These are phyloP conservation scores for Cyclostephanos invisitatus DNA, from an alignment of 108 stramenopile species.

Conservation along the genomic window DNA sequence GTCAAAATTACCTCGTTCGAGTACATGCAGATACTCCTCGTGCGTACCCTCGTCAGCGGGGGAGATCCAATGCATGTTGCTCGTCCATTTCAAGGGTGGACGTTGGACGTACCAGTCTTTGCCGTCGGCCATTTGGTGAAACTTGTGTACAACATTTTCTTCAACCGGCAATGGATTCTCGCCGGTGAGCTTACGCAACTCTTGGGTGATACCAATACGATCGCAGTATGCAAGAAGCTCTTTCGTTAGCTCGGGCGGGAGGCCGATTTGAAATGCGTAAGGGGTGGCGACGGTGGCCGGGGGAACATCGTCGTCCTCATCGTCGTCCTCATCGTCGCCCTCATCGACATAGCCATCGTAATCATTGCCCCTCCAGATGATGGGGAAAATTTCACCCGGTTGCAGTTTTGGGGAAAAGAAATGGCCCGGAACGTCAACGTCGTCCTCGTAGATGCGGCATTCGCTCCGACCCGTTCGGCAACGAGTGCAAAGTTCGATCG, in stretches of 20 bases:
- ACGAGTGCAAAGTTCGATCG: conserved; percentile 27
- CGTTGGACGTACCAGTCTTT: conserved; percentile 60
- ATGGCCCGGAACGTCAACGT: conserved; percentile 21
- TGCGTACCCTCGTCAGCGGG: conserved; percentile 64
- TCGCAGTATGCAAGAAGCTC: conserved; percentile 45
- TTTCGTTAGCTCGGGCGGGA: conserved; percentile 51
- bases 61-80: conserved; percentile 69
- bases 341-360: too few species aligned
- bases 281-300: background rate
- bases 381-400: conserved; percentile 53
- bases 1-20: conserved; percentile 58
- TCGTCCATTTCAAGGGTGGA: conserved; percentile 48
- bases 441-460: conserved; percentile 27
- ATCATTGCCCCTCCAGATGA: conserved; percentile 50
- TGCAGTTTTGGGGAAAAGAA: conserved; percentile 41
- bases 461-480: conserved; percentile 31
- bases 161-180: conserved; percentile 19
- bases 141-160: conserved; percentile 17
- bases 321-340: too few species aligned
- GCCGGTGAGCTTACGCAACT: conserved; percentile 33
- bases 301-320: too few species aligned
- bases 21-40: conserved; percentile 53
- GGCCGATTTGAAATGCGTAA: conserved; percentile 52
- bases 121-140: conserved; percentile 51
- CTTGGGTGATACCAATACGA: conserved; percentile 40